Percentiles rank a stretch among this genome's conserved stretches.
These are phyloP conservation scores for Diutina pseudorugosa DNA, from an alignment of 1,139 yeast species.

Conservation along the genomic window DNA sequence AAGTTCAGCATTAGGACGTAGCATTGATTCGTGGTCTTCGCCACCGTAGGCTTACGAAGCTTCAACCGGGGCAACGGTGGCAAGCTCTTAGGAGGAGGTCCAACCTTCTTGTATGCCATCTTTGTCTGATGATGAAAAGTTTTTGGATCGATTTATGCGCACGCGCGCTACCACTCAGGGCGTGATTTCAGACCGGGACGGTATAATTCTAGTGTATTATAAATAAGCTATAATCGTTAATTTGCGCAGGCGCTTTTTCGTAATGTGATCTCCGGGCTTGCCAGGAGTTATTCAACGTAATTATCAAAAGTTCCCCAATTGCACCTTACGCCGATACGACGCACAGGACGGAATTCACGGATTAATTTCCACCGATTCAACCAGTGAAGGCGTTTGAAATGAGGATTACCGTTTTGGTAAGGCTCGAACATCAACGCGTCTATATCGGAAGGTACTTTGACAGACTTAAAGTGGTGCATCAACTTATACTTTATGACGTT, in stretches of 20 bases:
- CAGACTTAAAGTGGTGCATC: conserved; percentile 7
- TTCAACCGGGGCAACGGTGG: conserved; percentile 71
- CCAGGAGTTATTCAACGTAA: background rate
- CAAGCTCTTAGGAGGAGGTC: conserved; percentile 23
- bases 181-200: background rate
- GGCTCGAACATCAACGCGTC: background rate
- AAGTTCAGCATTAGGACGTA: conserved; percentile 73
- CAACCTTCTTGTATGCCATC: conserved; percentile 21
- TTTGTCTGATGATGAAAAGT: background rate
- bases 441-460: background rate
- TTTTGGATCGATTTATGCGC: background rate
- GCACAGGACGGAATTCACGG: background rate
- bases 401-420: background rate
- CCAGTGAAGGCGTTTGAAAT: conserved; percentile 1
- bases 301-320: background rate
- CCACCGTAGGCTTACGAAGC: conserved; percentile 52
- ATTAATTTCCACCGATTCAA: background rate
- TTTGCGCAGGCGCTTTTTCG: background rate
- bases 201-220: too few relatives aligned
- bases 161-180: background rate
- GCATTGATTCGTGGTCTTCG: conserved; percentile 58
- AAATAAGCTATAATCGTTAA: background rate
- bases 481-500: conserved; percentile 18
- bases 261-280: background rate
- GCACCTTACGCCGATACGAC: background rate